Percentiles rank a stretch among this genome's conserved stretches.
phyloP scores from a whole-genome alignment of 257 asterid genomes.

The Solanum pennellii region DNA sequence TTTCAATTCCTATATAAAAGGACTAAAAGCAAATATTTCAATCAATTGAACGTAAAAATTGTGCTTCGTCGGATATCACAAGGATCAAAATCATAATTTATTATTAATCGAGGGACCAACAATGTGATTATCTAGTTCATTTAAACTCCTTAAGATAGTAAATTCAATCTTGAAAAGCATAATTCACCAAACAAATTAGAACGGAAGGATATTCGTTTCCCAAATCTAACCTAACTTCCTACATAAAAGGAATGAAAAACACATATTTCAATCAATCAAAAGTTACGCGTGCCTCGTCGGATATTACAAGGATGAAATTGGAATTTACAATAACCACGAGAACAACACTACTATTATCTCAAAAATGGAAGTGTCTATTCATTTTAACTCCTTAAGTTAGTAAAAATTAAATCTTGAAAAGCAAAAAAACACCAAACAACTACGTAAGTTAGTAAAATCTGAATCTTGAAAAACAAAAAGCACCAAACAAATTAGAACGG shows the following conservation, averaged over 20 bases:
- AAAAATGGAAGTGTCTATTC: background rate
- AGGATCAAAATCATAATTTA: background rate
- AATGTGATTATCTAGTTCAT: background rate
- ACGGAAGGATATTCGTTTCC: background rate
- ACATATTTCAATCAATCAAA: background rate
- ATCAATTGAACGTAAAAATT: background rate
- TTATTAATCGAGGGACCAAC: background rate
- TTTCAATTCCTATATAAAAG: background rate
- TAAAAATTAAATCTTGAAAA: background rate
- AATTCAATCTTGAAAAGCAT: background rate
- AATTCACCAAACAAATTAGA: background rate
- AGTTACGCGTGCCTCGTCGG: background rate
- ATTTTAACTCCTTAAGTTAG: background rate
- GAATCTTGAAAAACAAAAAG: background rate
- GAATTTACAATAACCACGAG: background rate
- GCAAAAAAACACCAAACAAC: background rate
- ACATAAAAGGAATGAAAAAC: background rate
- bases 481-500: background rate
- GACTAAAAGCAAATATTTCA: background rate
- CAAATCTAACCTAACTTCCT: background rate
- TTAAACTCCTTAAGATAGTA: background rate
- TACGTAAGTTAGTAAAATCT: background rate
- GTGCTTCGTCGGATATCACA: background rate
- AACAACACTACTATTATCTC: background rate
- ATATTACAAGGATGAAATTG: background rate